Conservation (phyloP, 352 stramenopile species). For the Pythium oligandrum region DNA sequence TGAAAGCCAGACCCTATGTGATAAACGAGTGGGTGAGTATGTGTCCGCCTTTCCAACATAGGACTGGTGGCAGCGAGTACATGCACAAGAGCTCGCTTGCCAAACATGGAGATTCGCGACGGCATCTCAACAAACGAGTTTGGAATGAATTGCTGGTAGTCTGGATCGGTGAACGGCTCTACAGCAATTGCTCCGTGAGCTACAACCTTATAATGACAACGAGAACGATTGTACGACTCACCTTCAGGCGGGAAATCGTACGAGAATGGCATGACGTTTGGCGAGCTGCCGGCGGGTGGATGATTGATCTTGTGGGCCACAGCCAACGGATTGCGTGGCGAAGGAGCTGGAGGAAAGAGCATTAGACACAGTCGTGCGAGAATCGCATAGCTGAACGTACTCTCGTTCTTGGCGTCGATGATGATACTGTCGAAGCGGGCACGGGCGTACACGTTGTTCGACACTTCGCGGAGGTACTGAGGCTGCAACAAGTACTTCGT, state of each 20-base stretch:
- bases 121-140: slow-evolving; percentile 81
- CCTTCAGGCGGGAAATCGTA: slow-evolving; percentile 79
- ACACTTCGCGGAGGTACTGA: slow-evolving; percentile 60
- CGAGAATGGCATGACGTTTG: slow-evolving; percentile 77
- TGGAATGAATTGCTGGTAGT: slow-evolving; percentile 66
- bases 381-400: slow-evolving; percentile 24
- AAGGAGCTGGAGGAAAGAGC: slow-evolving; percentile 28
- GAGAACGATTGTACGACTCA: slow-evolving; percentile 7
- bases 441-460: slow-evolving; percentile 71
- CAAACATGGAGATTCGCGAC: slow-evolving; percentile 77
- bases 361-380: neutral
- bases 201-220: neutral
- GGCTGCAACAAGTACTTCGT: slow-evolving; percentile 12
- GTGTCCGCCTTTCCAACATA: slow-evolving; percentile 1
- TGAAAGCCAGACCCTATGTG: slow-evolving; percentile 61
- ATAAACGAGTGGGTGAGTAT: neutral
- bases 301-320: slow-evolving; percentile 88
- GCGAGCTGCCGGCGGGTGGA: slow-evolving; percentile 48
- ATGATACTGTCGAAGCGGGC: slow-evolving; percentile 85
- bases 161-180: slow-evolving; percentile 65
- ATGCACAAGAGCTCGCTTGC: slow-evolving; percentile 81
- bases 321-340: slow-evolving; percentile 58
- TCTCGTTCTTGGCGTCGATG: slow-evolving; percentile 78
- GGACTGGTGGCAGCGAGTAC: slow-evolving; percentile 23
- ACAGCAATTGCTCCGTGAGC: neutral